A percentile compares a stretch with the other conserved stretches of the same genome.
Evolutionary conservation across 192 early-diverging fungal genomes (phyloP).

Genomic region (Rhizophagus clarus): DNA sequence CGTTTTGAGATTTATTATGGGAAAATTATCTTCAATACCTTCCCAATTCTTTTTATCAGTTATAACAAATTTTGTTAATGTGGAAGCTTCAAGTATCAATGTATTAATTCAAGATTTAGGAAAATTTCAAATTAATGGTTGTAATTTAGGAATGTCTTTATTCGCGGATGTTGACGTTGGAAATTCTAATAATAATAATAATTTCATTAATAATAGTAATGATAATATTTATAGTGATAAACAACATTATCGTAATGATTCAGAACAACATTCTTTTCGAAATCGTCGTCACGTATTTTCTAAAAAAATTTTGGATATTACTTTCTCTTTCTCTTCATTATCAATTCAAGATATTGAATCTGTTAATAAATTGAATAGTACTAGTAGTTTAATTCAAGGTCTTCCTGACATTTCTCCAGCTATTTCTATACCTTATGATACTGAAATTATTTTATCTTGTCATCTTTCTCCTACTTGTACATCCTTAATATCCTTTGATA

Average conservation of each 20-base stretch:
- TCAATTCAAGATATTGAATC: constrained; percentile 33
- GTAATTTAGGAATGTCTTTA: constrained; percentile 34
- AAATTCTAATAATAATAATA: too few relatives aligned
- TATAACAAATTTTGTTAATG: constrained; percentile 43
- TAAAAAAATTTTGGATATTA: constrained; percentile 47
- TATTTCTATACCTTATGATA: constrained; percentile 29
- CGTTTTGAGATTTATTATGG: constrained; percentile 39
- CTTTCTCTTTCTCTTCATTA: constrained; percentile 19
- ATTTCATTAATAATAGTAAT: neutral
- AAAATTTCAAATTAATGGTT: constrained; percentile 25
- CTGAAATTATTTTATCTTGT: constrained; percentile 37
- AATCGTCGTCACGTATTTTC: constrained; percentile 42
- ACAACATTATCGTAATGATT: neutral
- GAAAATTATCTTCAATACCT: constrained; percentile 43
- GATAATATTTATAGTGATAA: neutral
- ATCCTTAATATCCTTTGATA: constrained; percentile 39
- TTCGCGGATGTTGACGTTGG: constrained; percentile 34
- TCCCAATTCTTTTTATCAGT: constrained; percentile 46
- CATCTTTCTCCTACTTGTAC: constrained; percentile 46
- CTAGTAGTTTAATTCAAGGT: neutral
- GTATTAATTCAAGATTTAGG: constrained; percentile 32
- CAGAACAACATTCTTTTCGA: constrained; percentile 42
- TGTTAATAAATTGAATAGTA: neutral
- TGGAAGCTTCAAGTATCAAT: constrained; percentile 32
- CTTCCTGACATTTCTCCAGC: neutral